Evolutionary conservation across 805 yeast genomes (phyloP), one percentile per base, ranked within the genome.

Genomic region (Zygosaccharomyces siamensis): DNA sequence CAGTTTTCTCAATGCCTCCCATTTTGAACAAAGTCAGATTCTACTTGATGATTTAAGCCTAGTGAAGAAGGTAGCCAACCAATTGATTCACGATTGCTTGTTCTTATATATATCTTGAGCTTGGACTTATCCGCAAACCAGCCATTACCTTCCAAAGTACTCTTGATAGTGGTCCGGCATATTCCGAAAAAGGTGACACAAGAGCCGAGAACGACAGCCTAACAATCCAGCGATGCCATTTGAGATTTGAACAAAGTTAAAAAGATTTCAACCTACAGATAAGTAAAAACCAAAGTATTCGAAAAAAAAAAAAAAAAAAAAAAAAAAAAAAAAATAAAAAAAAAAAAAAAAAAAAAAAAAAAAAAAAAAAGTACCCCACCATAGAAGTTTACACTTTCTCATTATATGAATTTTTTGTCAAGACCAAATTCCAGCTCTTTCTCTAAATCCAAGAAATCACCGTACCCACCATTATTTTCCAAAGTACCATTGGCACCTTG

Each of bases 401-500:
- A 16, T 33, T 41, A 50, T n/a, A 47, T 38, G 36, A 51, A 62
- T 39, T 69, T 73, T 39, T 84, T 77, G 64, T 84, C 89, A 39
- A 83, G 63, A 1, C 89, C 89, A 62, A 75, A 83, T 53, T 81
- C 87, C 57, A 83, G 62, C 53, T 84, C 89, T 52, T 74, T 78
- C 55, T 83, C 89, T 38, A 83, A 62, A 46, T 79, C 84, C 28
- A 72, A 61, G 33, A 72, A 61, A 6, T 57, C 59, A 47, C 58
- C 56, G 33, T 56, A 56, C 30, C 57, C 62, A 36, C 60, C 56
- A 36, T 63, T 60, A n/a, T 46, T 43, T 5, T 31, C 48, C 11
- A 47, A 30, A 3, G 46, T 39, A 18, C 46, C 49, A 28, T 45
- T 45, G 7, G 54, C 36, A 14, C 46, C 46, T 8, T 55, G 37